Evolutionary conservation across 129 eudicot species (phyloP).

Genomic region (Saposhnikovia divaricata): DNA sequence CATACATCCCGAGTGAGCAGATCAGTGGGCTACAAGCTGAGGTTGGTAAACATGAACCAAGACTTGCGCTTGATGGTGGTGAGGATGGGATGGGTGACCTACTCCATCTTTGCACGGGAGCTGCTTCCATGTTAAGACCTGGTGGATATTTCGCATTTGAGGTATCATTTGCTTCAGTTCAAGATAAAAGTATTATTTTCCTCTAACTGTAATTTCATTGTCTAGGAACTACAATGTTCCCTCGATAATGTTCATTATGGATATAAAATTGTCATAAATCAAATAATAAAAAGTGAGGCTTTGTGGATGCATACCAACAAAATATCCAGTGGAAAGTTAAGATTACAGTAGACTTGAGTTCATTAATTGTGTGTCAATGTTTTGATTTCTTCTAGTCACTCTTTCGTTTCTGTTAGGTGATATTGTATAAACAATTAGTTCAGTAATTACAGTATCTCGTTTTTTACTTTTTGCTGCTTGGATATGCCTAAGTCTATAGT

Average conservation of each 20-base stretch:
- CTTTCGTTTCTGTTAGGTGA: not conserved
- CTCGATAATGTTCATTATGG: not conserved
- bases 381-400: not conserved
- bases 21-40: slow-evolving; percentile 75
- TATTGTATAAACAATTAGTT: not conserved
- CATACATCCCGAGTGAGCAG: slow-evolving; percentile 77
- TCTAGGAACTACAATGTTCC: not conserved
- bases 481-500: not conserved
- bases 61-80: slow-evolving; percentile 93
- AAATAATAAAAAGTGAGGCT: not conserved
- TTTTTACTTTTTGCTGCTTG: not conserved
- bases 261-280: not conserved
- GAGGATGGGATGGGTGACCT: slow-evolving; percentile 63
- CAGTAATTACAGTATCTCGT: not conserved
- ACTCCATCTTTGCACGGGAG: slow-evolving; percentile 60
- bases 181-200: not conserved
- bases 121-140: slow-evolving; percentile 58
- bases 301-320: not conserved
- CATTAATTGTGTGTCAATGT: not conserved
- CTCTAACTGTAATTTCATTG: no score
- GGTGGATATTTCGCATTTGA: slow-evolving; percentile 87
- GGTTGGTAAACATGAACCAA: slow-evolving; percentile 81
- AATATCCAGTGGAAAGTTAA: not conserved
- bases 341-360: not conserved
- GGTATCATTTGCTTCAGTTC: slow-evolving; percentile 35